Base-by-base conservation (phyloP, 2,329 filamentous ascomycete species). In the Xenoacremonium recifei region DNA sequence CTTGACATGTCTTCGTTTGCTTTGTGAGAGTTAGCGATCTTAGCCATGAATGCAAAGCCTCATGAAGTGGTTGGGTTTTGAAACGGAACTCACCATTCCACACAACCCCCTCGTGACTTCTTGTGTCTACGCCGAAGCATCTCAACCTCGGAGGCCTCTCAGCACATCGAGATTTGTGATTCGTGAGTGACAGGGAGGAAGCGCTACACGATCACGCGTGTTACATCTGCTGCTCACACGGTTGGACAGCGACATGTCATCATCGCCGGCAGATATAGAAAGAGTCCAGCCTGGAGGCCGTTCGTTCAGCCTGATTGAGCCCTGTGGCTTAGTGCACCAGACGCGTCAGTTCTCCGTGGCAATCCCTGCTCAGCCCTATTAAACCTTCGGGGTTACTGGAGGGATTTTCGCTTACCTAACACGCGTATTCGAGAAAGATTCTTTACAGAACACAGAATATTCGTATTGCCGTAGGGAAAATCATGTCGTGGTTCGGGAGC, bases 51-150 rank as follows among this genome's bases (percentile, higher is more conserved):
- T 11, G 29, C 29, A 6, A 11, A 32, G 16, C 15, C 13, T 27
- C n/a, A n/a, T 7, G 23, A 27, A 27, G 9, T 27, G 23, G 23
- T 7, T 7, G 23, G 13, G 23, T 7, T 7, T 9, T 27, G 9
- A 32, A 16, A 10, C 15, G 13, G 23, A 27, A 32, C 15, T 32
- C 15, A 32, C 29, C 51, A 54, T 12, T 54, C 39, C 4, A 39
- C 4, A 7, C 51, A 54, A 11, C 51, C 51, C 5, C 36, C 45
- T 7, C 41, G 44, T 1, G 51, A 54, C 21, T 54, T 54, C 31
- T 48, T 54, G 3, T 54, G 51, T 4, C 46, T 39, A 2, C 51
- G 41, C 2, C 51, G 51, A n/a, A 51, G 37, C 51, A 53, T 53
- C 23, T 27, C 23, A 13, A n/a, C n/a, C n/a, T n/a, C n/a, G n/a